Evolutionary conservation across 2,329 filamentous ascomycete species (phyloP).

Genomic region (Trichoderma asperellum): DNA sequence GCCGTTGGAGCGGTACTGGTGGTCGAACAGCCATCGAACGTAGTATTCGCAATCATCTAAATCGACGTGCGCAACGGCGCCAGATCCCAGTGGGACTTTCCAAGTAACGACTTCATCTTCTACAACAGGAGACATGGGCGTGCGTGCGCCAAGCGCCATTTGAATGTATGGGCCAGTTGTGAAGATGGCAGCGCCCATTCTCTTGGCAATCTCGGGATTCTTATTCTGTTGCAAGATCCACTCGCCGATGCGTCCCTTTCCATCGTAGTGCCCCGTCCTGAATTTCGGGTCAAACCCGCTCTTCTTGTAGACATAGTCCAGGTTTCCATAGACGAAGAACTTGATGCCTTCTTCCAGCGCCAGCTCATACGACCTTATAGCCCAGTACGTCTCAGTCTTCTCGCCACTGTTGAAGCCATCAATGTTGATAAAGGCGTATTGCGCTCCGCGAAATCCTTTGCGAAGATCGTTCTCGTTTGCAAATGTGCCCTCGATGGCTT

Average conservation of each 20-base stretch:
- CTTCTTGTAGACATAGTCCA: conserved; percentile 56
- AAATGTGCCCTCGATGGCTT: conserved; percentile 53
- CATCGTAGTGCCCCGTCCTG: conserved; percentile 54
- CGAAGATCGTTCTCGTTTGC: conserved; percentile 51
- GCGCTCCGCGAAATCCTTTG: conserved; percentile 48
- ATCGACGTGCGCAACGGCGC: conserved; percentile 47
- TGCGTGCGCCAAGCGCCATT: conserved; percentile 45
- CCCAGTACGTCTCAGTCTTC: conserved; percentile 56
- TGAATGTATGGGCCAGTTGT: conserved; percentile 53
- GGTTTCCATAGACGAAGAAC: conserved; percentile 53
- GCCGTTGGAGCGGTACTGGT: conserved; percentile 48
- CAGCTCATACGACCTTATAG: conserved; percentile 47
- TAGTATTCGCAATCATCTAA: conserved; percentile 54
- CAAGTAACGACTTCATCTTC: conserved; percentile 49
- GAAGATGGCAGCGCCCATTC: conserved; percentile 45
- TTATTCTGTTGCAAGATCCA: conserved; percentile 50
- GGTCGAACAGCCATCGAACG: conserved; percentile 54
- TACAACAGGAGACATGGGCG: conserved; percentile 46
- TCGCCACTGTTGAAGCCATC: conserved; percentile 59
- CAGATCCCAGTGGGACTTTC: conserved; percentile 47
- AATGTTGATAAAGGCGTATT: conserved; percentile 58
- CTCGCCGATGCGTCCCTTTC: conserved; percentile 50
- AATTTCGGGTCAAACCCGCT: conserved; percentile 50
- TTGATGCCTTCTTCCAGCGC: conserved; percentile 49
- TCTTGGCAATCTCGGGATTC: conserved; percentile 24